Percentiles rank a stretch among this genome's conserved stretches.
These are phyloP conservation scores for Neltuma alba DNA, from an alignment of 306 rosid genomes.

Conservation along the genomic window DNA sequence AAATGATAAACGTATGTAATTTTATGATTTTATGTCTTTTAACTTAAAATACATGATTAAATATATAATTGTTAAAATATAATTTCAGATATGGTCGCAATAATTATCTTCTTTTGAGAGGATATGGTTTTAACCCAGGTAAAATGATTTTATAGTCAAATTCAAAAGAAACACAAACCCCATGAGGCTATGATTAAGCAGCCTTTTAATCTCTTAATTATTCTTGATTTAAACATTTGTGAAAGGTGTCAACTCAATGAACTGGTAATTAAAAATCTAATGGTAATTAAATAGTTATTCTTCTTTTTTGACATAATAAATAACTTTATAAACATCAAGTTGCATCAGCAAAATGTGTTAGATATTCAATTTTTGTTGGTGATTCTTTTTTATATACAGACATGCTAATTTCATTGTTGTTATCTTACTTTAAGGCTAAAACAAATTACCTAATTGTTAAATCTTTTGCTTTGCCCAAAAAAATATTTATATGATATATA, in stretches of 20 bases:
- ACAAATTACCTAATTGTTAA: neutral
- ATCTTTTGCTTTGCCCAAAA: neutral
- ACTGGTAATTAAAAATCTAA: neutral
- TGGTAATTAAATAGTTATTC: neutral
- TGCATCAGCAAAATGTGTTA: neutral
- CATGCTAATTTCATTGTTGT: too few relatives aligned
- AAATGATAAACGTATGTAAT: neutral
- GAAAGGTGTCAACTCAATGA: slow-evolving; percentile 12
- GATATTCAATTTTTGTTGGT: neutral
- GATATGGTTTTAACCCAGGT: neutral
- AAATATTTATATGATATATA: neutral
- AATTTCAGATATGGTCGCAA: neutral
- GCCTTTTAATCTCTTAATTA: neutral
- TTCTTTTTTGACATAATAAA: neutral
- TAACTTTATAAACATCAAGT: neutral
- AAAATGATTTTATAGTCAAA: slow-evolving; percentile 1
- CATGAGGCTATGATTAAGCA: neutral
- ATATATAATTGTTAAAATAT: neutral
- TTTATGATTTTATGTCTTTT: neutral
- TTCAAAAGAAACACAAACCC: neutral
- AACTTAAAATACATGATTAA: neutral
- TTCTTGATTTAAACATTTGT: neutral
- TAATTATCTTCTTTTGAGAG: slow-evolving; percentile 5
- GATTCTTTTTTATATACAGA: too few relatives aligned
- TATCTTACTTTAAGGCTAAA: neutral